A percentile compares a stretch with the other conserved stretches of the same genome.
phyloP scores from a whole-genome alignment of 2,329 filamentous ascomycete species.

The Colletotrichum lindemuthianum region DNA sequence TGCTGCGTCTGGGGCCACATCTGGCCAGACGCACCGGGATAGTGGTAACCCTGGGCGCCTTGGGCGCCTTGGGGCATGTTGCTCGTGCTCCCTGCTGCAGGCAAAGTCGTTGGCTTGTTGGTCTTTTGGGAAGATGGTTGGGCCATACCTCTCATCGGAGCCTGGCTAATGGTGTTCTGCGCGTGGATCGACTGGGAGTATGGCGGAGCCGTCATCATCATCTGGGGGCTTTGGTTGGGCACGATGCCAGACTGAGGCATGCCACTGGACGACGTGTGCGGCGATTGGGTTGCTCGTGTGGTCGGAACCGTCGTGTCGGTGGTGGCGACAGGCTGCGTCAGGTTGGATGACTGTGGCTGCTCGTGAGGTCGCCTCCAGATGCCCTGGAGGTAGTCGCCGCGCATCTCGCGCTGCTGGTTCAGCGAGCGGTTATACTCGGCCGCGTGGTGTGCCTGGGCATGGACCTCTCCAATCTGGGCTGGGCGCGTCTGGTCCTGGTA shows the following conservation, averaged over 20 bases:
- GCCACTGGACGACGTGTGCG: slow-evolving; percentile 64
- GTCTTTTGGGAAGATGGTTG: slow-evolving; percentile 72
- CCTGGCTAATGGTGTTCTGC: slow-evolving; percentile 77
- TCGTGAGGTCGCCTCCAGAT: slow-evolving; percentile 89
- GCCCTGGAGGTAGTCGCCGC: slow-evolving; percentile 81
- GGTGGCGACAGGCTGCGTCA: slow-evolving; percentile 58
- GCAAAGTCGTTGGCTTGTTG: slow-evolving; percentile 70
- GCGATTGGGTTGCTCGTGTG: slow-evolving; percentile 66
- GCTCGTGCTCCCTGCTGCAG: slow-evolving; percentile 55
- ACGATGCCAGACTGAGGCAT: slow-evolving; percentile 67
- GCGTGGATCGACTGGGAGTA: slow-evolving; percentile 79
- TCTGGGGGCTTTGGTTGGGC: slow-evolving; percentile 71
- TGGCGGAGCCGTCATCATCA: slow-evolving; percentile 72
- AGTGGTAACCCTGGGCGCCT: slow-evolving; percentile 68
- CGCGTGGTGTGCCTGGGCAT: slow-evolving; percentile 87
- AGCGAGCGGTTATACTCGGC: slow-evolving; percentile 91
- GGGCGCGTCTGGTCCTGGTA: slow-evolving; percentile 89
- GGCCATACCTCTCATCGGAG: slow-evolving; percentile 75
- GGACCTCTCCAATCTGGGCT: slow-evolving; percentile 79
- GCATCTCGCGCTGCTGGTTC: slow-evolving; percentile 81
- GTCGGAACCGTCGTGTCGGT: slow-evolving; percentile 57
- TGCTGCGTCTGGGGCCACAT: slow-evolving; percentile 77
- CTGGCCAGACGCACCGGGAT: slow-evolving; percentile 63
- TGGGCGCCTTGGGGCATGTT: slow-evolving; percentile 62
- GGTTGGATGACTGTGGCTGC: slow-evolving; percentile 65